Evolutionary conservation across 2,329 filamentous ascomycete species (phyloP).

Genomic region (Colletotrichum endophyticum): DNA sequence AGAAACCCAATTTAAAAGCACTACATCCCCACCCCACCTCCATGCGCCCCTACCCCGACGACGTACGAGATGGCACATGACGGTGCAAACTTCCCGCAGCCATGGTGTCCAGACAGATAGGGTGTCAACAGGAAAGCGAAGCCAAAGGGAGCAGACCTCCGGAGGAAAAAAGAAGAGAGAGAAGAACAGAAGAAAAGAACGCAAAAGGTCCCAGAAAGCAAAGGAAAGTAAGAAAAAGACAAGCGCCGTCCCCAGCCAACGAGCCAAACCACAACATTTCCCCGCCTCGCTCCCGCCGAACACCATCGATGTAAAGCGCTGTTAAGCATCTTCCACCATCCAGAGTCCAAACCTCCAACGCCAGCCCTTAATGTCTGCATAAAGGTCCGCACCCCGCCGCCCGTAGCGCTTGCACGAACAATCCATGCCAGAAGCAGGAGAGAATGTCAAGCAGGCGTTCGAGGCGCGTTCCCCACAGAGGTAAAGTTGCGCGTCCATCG

Average conservation of each 20-base stretch:
- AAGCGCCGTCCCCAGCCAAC: not conserved
- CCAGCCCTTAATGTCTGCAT: not conserved
- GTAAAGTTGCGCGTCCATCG: not conserved
- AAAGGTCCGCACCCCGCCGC: not conserved
- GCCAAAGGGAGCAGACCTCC: constrained; percentile 18
- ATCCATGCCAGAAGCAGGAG: not conserved
- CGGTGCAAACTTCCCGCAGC: constrained; percentile 30
- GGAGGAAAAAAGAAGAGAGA: not conserved
- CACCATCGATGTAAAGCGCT: not conserved
- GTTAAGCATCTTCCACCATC: not conserved
- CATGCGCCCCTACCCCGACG: constrained; percentile 23
- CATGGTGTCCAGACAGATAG: not conserved
- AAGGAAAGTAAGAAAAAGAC: not conserved
- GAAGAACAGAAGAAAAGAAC: not conserved
- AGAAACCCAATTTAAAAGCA: constrained; percentile 54
- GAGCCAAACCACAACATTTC: not conserved
- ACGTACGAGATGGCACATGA: constrained; percentile 33
- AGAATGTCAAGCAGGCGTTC: not conserved
- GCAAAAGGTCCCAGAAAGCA: constrained; percentile 9
- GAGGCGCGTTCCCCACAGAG: not conserved
- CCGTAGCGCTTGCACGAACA: not conserved
- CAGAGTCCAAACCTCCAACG: not conserved
- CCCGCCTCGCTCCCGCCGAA: not conserved
- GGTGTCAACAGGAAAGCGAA: not conserved
- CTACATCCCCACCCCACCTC: constrained; percentile 40